Evolutionary conservation across 2,329 filamentous ascomycete genomes (phyloP).

Genomic region (Daldinia sp.): DNA sequence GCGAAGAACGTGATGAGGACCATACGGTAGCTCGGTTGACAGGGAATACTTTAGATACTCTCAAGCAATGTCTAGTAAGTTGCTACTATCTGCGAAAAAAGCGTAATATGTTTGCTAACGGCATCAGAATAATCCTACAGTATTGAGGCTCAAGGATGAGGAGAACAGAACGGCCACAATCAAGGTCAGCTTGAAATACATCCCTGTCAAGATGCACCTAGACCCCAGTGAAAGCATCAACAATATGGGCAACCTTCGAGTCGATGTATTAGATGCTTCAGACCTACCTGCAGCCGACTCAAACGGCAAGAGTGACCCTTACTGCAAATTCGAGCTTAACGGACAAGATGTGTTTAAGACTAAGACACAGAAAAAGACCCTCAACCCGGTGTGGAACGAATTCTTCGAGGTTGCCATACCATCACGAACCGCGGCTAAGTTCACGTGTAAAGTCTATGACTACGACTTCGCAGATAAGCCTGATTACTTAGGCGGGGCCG

Average conservation of each 20-base stretch:
- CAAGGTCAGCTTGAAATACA: slow-evolving; percentile 92
- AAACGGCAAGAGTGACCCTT: slow-evolving; percentile 97
- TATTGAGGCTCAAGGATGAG: slow-evolving; percentile 79
- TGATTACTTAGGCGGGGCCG: slow-evolving; percentile 82
- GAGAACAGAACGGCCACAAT: slow-evolving; percentile 80
- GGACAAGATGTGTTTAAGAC: slow-evolving; percentile 93
- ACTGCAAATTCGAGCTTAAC: slow-evolving; percentile 92
- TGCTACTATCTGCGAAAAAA: not conserved
- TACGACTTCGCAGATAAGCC: slow-evolving; percentile 98
- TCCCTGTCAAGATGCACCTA: slow-evolving; percentile 92
- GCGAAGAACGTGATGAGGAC: slow-evolving; percentile 72
- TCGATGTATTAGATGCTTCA: slow-evolving; percentile 87
- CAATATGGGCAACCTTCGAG: slow-evolving; percentile 94
- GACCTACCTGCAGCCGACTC: slow-evolving; percentile 93
- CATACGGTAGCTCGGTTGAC: slow-evolving; percentile 81
- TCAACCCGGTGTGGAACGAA: slow-evolving; percentile 95
- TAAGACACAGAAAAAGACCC: slow-evolving; percentile 94
- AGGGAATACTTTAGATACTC: slow-evolving; percentile 84
- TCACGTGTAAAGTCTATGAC: slow-evolving; percentile 85
- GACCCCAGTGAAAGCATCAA: slow-evolving; percentile 97
- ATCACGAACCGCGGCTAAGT: slow-evolving; percentile 84
- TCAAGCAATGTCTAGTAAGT: slow-evolving; percentile 85
- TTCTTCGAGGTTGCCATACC: slow-evolving; percentile 86
- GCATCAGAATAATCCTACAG: slow-evolving; percentile 85
- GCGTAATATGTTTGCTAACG: slow-evolving; percentile 31